Base-by-base conservation (phyloP, 2,329 filamentous ascomycete species). In the Trichoderma polysporum region DNA sequence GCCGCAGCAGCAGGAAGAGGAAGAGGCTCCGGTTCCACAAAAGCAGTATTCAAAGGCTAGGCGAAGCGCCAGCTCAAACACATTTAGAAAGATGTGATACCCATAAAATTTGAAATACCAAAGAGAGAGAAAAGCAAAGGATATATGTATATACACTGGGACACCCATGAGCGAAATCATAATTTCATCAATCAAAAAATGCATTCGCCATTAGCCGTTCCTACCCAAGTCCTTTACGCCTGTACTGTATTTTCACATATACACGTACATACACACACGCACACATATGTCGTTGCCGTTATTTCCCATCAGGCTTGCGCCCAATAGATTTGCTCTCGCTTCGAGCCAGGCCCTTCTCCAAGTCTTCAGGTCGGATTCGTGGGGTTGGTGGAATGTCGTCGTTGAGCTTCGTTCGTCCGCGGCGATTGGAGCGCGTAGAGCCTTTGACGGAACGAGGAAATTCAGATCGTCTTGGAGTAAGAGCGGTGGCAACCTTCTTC, bases 61-160 rank as follows among this genome's bases (percentile, higher is more conserved):
- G 73, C 82, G 91, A 73, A 93, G 90, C 77, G 91, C 91, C 59
- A 93, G 90, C 78, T 85, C 85, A 61, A 94, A 94, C 78, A 88
- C 88, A 47, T 91, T 93, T 77, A 86, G 90, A 76, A 85, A 83
- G 74, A 84, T 92, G 82, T 90, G 67, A 68, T 58, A 66, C 62
- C 62, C 54, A 68, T 58, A 39, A 68, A 72, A 71, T 70, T 67
- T 54, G 19, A 70, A 73, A 74, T 70, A 50, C 47, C 53, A 50
- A 59, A 33, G 53, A 47, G 27, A 59, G 41, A 61, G 29, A 62
- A 37, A 41, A 61, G 22, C 17, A 62, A 58, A 62, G 52, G 27
- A 53, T 57, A 53, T 62, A 62, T 68, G 57, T 66, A 61, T 45
- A 47, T 63, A 64, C 61, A 64, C 19, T 54, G 52, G 67, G 57